A percentile compares a stretch with the other conserved stretches of the same genome.
phyloP scores from a whole-genome alignment of 2,329 filamentous ascomycete species.

The Microdochium paspali region DNA sequence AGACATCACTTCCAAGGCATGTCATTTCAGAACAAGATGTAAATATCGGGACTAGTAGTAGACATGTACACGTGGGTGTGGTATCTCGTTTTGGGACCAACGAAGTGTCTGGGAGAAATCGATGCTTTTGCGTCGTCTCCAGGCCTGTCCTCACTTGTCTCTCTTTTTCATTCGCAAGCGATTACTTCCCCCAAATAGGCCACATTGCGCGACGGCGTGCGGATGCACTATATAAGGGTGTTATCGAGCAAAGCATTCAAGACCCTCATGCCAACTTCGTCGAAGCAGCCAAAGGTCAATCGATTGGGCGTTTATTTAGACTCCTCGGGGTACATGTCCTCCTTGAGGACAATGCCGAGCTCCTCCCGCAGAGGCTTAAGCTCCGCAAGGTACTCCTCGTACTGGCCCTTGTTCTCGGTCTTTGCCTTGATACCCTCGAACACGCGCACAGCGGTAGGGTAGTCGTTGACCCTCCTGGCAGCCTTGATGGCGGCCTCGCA shows the following conservation, averaged over 20 bases:
- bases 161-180: background rate
- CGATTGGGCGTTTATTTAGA: slow-evolving; percentile 24
- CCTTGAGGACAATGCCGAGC: slow-evolving; percentile 83
- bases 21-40: background rate
- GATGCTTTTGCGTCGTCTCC: background rate
- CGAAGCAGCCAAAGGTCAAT: too few species aligned
- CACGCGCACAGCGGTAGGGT: slow-evolving; percentile 92
- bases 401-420: slow-evolving; percentile 97
- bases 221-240: background rate
- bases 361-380: slow-evolving; percentile 90
- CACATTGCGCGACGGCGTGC: background rate
- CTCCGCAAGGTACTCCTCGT: slow-evolving; percentile 91
- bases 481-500: slow-evolving; percentile 86
- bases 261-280: background rate
- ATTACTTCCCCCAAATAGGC: background rate
- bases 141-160: background rate
- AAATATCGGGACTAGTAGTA: slow-evolving; percentile 4
- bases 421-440: slow-evolving; percentile 99
- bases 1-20: too few species aligned
- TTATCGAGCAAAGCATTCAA: background rate
- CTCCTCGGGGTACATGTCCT: slow-evolving; percentile 76
- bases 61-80: slow-evolving; percentile 7
- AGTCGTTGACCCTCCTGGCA: slow-evolving; percentile 95
- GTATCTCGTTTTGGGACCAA: slow-evolving; percentile 1
- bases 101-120: background rate